Evolutionary conservation across 352 stramenopile species (phyloP), one percentile per base, ranked within the genome.

Genomic region (Globisporangium nodosum): DNA sequence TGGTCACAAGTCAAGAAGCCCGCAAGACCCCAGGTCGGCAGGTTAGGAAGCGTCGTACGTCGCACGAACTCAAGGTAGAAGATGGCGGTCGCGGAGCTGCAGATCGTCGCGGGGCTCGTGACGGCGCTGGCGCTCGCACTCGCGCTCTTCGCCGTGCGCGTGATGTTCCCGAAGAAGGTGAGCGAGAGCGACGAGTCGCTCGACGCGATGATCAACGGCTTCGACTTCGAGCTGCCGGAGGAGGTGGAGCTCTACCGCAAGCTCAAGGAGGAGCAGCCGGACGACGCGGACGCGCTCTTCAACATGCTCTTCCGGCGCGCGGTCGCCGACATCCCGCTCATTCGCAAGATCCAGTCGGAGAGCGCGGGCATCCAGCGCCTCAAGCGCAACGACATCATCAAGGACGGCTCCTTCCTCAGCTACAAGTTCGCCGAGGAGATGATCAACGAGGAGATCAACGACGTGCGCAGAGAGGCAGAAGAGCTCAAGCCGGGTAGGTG

Each of bases 161-260:
- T 90, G 39, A 71, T 85, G 71, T 71, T 82, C 64, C 85, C 85
- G 37, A 78, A 84, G 69, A 87, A 87, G 67, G 70, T 75, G 58
- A 67, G 75, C 64, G 82, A 88, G 51, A 67, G 80, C 52, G 85
- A 94, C 59, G 73, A 86, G 66, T 89, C 78, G 59, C 74, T 94
- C 49, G 81, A 94, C 33, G 81, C 80, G 51, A 94, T 94, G 80
- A 92, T 94, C 75, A 94, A 94, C 64, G 85, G 85, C 68, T 94
- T 94, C 54, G 85, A 94, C 78, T 92, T 94, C 70, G 71, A 82
- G 52, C 64, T 94, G 53, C 85, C 85, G 0, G 78, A 91, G 33
- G 81, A 94, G 58, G 79, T 91, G 50, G 85, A 90, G 52, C 61
- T 79, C 63, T 94, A 91, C 70, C 85, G 72, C 52, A 76, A 85